Evolutionary conservation across 1,139 yeast species (phyloP).

Genomic region (Suhomyces choctaworum): DNA sequence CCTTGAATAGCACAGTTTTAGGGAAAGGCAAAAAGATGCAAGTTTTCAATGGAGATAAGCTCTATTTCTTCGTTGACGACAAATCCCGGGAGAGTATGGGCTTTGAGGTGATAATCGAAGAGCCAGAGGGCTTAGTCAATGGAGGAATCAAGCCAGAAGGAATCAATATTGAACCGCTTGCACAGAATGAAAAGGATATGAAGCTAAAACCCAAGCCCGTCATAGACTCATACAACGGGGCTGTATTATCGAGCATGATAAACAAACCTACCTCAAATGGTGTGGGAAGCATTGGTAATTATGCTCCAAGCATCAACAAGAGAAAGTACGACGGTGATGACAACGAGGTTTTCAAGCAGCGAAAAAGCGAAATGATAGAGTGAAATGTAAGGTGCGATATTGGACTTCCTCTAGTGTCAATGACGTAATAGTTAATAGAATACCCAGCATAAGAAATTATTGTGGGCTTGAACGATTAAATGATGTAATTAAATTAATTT

Average conservation of each 20-base stretch:
- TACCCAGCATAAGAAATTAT: too few species aligned
- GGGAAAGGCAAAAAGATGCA: constrained; percentile 64
- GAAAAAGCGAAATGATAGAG: neutral
- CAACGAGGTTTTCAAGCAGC: neutral
- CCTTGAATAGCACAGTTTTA: constrained; percentile 57
- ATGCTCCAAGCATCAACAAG: constrained; percentile 22
- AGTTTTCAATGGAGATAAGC: constrained; percentile 61
- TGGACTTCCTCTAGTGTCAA: too few species aligned
- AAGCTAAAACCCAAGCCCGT: constrained; percentile 32
- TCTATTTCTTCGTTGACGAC: constrained; percentile 66
- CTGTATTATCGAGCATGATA: constrained; percentile 9
- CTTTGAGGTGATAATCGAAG: constrained; percentile 46
- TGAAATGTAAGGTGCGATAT: too few species aligned
- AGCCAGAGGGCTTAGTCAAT: constrained; percentile 58
- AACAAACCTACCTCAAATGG: constrained; percentile 7
- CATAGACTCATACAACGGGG: constrained; percentile 15
- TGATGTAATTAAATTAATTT: too few species aligned
- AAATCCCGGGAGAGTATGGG: constrained; percentile 51
- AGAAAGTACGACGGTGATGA: constrained; percentile 14
- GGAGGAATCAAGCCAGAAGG: constrained; percentile 28
- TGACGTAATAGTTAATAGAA: too few species aligned
- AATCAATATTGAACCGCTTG: constrained; percentile 17
- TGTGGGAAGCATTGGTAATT: constrained; percentile 31
- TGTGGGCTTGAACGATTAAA: too few species aligned
- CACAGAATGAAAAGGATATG: constrained; percentile 31